phyloP scores from a whole-genome alignment of 2,329 filamentous ascomycete species.

The Fusarium duplospermum region DNA sequence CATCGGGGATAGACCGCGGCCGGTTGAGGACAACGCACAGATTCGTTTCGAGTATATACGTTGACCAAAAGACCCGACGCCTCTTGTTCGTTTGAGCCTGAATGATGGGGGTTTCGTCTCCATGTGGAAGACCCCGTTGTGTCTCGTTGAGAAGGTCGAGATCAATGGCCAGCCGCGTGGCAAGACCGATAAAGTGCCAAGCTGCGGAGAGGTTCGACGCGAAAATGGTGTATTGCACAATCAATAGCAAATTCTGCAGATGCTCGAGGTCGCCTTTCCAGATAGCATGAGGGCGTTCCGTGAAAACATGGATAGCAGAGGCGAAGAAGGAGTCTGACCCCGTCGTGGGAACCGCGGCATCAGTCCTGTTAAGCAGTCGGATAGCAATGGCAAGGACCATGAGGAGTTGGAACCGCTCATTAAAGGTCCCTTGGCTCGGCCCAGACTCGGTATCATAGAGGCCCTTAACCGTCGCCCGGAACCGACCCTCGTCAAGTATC shows the following conservation, averaged over 20 bases:
- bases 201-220: slow-evolving; percentile 26
- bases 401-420: slow-evolving; percentile 10
- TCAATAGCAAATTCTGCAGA: slow-evolving; percentile 21
- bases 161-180: slow-evolving; percentile 26
- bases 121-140: background rate
- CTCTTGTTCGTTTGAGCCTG: background rate
- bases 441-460: slow-evolving; percentile 10
- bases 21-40: slow-evolving; percentile 23
- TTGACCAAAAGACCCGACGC: slow-evolving; percentile 26
- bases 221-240: slow-evolving; percentile 30
- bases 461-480: slow-evolving; percentile 2
- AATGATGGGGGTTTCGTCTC: background rate
- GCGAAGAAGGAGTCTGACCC: slow-evolving; percentile 27
- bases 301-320: slow-evolving; percentile 9
- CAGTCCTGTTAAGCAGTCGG: slow-evolving; percentile 26
- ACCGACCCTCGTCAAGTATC: slow-evolving; percentile 29
- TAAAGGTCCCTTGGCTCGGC: background rate
- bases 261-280: slow-evolving; percentile 28
- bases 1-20: slow-evolving; percentile 30
- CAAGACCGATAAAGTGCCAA: slow-evolving; percentile 35
- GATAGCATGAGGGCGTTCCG: background rate
- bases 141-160: slow-evolving; percentile 17
- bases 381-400: slow-evolving; percentile 30
- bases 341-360: slow-evolving; percentile 18
- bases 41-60: slow-evolving; percentile 33